Percentiles rank a stretch among this genome's conserved stretches.
Evolutionary conservation across 2,329 filamentous ascomycete genomes (phyloP).

Genomic region (Talaromyces atroroseus): DNA sequence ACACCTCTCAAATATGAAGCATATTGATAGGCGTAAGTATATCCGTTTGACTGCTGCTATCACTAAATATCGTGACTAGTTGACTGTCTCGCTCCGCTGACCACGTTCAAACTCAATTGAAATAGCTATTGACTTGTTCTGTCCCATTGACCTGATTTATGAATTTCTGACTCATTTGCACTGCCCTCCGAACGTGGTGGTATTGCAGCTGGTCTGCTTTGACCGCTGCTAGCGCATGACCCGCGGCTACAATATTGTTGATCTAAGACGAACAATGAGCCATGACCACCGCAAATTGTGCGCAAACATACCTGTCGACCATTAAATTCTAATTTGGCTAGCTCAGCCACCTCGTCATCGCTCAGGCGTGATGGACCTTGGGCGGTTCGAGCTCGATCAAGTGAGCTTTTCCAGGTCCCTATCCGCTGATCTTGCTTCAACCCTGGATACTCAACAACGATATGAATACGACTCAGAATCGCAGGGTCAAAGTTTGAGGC

Average conservation of each 20-base stretch:
- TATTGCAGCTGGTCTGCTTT: slow-evolving; percentile 2
- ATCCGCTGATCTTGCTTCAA: slow-evolving; percentile 6
- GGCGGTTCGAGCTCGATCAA: neutral
- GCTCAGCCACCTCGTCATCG: neutral
- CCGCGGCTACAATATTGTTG: slow-evolving; percentile 2
- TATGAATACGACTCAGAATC: slow-evolving; percentile 7
- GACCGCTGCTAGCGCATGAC: slow-evolving; percentile 2
- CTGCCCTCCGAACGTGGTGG: slow-evolving; percentile 4
- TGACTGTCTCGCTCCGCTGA: neutral
- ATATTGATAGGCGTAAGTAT: no score
- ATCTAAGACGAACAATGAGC: slow-evolving; percentile 3
- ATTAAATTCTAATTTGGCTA: slow-evolving; percentile 1
- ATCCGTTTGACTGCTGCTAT: no score
- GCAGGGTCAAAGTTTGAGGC: slow-evolving; percentile 8
- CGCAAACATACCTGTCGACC: slow-evolving; percentile 5
- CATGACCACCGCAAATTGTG: neutral
- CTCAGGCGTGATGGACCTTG: neutral
- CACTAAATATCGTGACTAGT: no score
- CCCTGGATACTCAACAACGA: neutral
- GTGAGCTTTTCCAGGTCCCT: slow-evolving; percentile 2
- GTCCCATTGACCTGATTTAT: neutral
- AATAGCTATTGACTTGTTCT: slow-evolving; percentile 7
- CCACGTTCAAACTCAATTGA: neutral
- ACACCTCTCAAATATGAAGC: no score
- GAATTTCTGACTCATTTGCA: slow-evolving; percentile 7